Percentiles rank a stretch among this genome's conserved stretches.
These are phyloP conservation scores for Pleurotus ostreatus DNA, from an alignment of 768 basidiomycete species.

Conservation along the genomic window DNA sequence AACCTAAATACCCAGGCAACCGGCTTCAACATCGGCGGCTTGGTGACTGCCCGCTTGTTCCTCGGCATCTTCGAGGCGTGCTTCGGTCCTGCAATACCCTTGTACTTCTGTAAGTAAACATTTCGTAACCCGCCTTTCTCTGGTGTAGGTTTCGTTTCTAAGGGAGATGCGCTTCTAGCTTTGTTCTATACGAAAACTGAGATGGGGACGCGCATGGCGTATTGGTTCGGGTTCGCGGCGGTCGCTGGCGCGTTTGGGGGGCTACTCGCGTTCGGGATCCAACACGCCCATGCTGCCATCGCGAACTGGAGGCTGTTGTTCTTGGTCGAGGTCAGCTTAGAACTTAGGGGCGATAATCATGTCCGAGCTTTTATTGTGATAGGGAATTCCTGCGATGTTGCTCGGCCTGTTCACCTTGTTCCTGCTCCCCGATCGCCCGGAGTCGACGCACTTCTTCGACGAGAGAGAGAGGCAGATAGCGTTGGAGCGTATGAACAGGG, in stretches of 20 bases:
- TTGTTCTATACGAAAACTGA: slow-evolving; percentile 76
- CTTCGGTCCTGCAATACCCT: slow-evolving; percentile 72
- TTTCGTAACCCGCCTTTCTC: no score
- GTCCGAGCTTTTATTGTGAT: neutral
- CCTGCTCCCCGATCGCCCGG: slow-evolving; percentile 67
- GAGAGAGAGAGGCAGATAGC: slow-evolving; percentile 56
- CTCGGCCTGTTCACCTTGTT: slow-evolving; percentile 54
- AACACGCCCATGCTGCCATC: slow-evolving; percentile 48
- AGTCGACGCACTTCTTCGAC: slow-evolving; percentile 58
- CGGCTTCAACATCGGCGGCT: slow-evolving; percentile 53
- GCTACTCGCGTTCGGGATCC: slow-evolving; percentile 77
- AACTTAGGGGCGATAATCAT: neutral
- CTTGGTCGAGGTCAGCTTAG: slow-evolving; percentile 56
- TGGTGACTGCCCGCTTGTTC: slow-evolving; percentile 54
- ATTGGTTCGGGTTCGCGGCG: slow-evolving; percentile 84
- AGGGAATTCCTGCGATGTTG: slow-evolving; percentile 67
- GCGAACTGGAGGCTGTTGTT: slow-evolving; percentile 63
- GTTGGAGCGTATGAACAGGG: slow-evolving; percentile 62
- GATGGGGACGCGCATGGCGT: slow-evolving; percentile 70
- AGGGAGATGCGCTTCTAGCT: slow-evolving; percentile 33
- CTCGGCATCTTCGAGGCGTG: slow-evolving; percentile 79
- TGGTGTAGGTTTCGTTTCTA: no score
- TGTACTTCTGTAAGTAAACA: slow-evolving; percentile 59
- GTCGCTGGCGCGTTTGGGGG: slow-evolving; percentile 84
- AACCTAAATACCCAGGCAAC: slow-evolving; percentile 43